phyloP scores from a whole-genome alignment of 2,329 filamentous ascomycete genomes.

The Alternaria infectoria region DNA sequence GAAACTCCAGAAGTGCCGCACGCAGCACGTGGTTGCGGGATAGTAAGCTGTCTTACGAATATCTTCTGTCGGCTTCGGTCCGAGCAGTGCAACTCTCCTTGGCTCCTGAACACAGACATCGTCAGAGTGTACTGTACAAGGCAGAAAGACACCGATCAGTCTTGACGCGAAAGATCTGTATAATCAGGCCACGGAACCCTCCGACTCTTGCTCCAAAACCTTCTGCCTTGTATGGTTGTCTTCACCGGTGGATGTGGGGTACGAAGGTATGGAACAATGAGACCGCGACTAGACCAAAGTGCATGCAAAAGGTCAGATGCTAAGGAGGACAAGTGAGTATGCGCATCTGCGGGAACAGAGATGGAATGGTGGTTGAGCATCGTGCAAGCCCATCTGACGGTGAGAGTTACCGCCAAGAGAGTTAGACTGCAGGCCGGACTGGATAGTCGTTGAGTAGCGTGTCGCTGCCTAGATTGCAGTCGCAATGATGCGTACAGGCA shows the following conservation, averaged over 20 bases:
- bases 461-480: slow-evolving; percentile 38
- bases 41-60: slow-evolving; percentile 10
- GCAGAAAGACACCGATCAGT: slow-evolving; percentile 10
- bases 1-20: background rate
- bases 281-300: slow-evolving; percentile 10
- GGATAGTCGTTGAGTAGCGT: slow-evolving; percentile 2
- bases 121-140: slow-evolving; percentile 16
- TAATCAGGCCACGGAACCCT: slow-evolving; percentile 1
- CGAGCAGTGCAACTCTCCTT: background rate
- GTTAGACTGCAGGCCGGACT: slow-evolving; percentile 18
- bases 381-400: slow-evolving; percentile 38
- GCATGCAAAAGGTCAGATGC: slow-evolving; percentile 34
- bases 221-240: slow-evolving; percentile 40
- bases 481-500: background rate
- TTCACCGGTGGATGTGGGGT: slow-evolving; percentile 45
- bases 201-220: slow-evolving; percentile 20
- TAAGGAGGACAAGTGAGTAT: slow-evolving; percentile 13
- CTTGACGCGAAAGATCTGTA: slow-evolving; percentile 18
- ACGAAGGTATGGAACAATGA: slow-evolving; percentile 13
- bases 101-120: slow-evolving; percentile 11
- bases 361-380: slow-evolving; percentile 11
- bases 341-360: slow-evolving; percentile 17
- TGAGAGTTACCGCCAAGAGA: slow-evolving; percentile 31
- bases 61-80: slow-evolving; percentile 8
- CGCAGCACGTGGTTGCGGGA: background rate